phyloP scores from a whole-genome alignment of 1,284 basidiomycete genomes.

The Moesziomyces antarcticus region DNA sequence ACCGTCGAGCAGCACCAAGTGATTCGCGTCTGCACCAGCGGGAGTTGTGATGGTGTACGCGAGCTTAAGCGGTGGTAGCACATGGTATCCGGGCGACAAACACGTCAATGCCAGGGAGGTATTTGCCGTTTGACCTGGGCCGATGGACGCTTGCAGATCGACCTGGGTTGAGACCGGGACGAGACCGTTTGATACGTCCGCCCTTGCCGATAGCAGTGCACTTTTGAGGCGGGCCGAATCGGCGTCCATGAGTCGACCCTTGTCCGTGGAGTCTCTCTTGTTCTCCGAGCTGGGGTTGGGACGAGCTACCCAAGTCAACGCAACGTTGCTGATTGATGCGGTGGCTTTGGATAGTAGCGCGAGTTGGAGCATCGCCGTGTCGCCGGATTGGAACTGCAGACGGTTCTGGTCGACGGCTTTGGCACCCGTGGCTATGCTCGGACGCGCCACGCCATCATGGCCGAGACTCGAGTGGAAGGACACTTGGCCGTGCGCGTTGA shows the following conservation, averaged over 20 bases:
- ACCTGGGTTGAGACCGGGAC: slow-evolving; percentile 15
- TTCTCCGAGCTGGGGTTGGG: not conserved
- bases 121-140: slow-evolving; percentile 11
- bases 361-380: slow-evolving; percentile 20
- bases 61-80: slow-evolving; percentile 15
- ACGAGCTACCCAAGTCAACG: slow-evolving; percentile 7
- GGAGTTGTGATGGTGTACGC: not conserved
- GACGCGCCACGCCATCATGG: slow-evolving; percentile 11
- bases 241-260: slow-evolving; percentile 19
- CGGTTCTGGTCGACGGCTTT: slow-evolving; percentile 5
- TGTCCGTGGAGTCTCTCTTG: slow-evolving; percentile 19
- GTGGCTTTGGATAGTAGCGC: slow-evolving; percentile 5
- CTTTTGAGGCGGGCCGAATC: slow-evolving; percentile 19
- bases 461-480: slow-evolving; percentile 22
- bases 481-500: not conserved
- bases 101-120: slow-evolving; percentile 16
- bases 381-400: slow-evolving; percentile 12
- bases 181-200: slow-evolving; percentile 15
- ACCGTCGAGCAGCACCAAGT: slow-evolving; percentile 6
- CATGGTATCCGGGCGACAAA: slow-evolving; percentile 23
- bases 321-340: slow-evolving; percentile 10
- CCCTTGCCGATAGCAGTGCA: slow-evolving; percentile 5
- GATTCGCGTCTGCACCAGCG: not conserved
- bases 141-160: not conserved
- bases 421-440: slow-evolving; percentile 14